Evolutionary conservation across 805 yeast species (phyloP), one percentile per base, ranked within the genome.

Genomic region (Suhomyces xylopsoci): DNA sequence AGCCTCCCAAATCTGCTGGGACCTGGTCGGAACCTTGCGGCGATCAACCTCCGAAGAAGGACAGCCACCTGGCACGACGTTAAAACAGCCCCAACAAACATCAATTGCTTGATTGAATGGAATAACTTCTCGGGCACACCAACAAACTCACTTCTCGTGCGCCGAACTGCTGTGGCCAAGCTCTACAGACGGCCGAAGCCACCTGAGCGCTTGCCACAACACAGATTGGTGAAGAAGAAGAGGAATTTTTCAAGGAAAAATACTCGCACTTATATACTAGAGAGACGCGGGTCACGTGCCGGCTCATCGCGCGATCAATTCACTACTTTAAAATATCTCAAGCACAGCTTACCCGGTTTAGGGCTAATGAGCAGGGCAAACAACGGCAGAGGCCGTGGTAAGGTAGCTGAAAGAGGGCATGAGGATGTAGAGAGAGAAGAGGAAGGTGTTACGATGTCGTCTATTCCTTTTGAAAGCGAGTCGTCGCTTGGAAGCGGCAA

Each of bases 121-220:
- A 47, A 54, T 52, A 54, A 49, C 45, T 49, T 32, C 49, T 19
- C 36, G 36, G 41, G 48, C 41, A 30, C 53, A 25, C 46, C 60
- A 64, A 69, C 57, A 62, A 67, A 74, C 81, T 76, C 79, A 84
- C 85, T 84, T 80, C 86, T 60, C 86, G 80, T 77, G 90, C 87
- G 88, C 81, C 88, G 88, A 84, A 66, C 81, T 79, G 87, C 79
- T 73, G 66, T 68, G 64, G 66, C 63, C 55, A 62, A 61, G 63
- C 57, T 56, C 77, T 71, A 72, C 76, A 73, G 63, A 59, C 48
- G 67, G 66, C 72, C 69, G 64, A 59, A 63, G 62, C 58, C 65
- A 62, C 56, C 73, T 74, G 81, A 76, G 81, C 64, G 70, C 63
- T 66, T 65, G 61, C 71, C 70, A 70, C 64, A 73, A 70, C 85